A percentile compares a stretch with the other conserved stretches of the same genome.
phyloP scores from a whole-genome alignment of 2,329 filamentous ascomycete genomes.

The Drechslerella dactyloides region DNA sequence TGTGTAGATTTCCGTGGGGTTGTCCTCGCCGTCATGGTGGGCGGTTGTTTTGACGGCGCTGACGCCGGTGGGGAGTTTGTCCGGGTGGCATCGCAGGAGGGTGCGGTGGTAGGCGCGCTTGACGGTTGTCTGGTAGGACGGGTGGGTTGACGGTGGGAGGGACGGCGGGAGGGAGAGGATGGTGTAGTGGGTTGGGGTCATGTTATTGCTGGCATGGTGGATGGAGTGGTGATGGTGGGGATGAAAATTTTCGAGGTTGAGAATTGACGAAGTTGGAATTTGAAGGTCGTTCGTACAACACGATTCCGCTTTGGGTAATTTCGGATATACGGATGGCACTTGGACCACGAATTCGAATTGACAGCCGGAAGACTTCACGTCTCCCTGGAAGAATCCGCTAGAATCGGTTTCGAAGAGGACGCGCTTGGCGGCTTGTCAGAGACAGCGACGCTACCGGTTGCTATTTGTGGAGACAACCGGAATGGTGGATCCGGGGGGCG shows the following conservation, averaged over 20 bases:
- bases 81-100: conserved; percentile 70
- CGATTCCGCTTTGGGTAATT: too few species aligned
- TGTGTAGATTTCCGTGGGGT: conserved; percentile 59
- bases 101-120: conserved; percentile 71
- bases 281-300: not conserved
- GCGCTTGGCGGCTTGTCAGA: too few species aligned
- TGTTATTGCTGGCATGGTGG: conserved; percentile 49
- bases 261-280: not conserved
- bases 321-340: too few species aligned
- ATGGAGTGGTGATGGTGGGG: not conserved
- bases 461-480: too few species aligned
- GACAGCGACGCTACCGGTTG: not conserved
- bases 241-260: conserved; percentile 16
- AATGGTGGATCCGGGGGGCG: too few species aligned
- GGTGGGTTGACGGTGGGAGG: conserved; percentile 60
- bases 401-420: too few species aligned
- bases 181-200: conserved; percentile 65
- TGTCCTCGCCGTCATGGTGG: conserved; percentile 43
- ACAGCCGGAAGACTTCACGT: too few species aligned
- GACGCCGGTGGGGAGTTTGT: conserved; percentile 60
- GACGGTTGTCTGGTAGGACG: conserved; percentile 59
- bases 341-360: too few species aligned
- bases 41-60: conserved; percentile 42
- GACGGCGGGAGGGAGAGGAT: conserved; percentile 66
- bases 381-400: too few species aligned